Percentiles rank a stretch among this genome's conserved stretches.
Evolutionary conservation across 495 filamentous ascomycete genomes (phyloP).

Genomic region (Lepraria neglecta): DNA sequence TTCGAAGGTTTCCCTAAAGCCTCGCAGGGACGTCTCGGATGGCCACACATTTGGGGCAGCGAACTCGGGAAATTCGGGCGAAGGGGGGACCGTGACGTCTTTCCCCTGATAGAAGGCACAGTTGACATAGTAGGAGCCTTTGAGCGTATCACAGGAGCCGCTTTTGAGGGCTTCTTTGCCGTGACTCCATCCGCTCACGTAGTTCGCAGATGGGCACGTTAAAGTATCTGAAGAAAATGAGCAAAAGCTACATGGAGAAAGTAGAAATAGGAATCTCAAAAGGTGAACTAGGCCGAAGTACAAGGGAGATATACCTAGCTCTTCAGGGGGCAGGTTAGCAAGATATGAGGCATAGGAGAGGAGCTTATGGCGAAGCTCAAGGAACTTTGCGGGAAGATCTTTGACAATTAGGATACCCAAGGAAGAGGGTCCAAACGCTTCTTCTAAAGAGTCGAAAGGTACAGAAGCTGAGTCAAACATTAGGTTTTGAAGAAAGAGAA

Average conservation of each 20-base stretch:
- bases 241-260: background rate
- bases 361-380: conserved; percentile 58
- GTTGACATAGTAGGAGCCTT: conserved; percentile 96
- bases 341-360: conserved; percentile 86
- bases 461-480: conserved; percentile 53
- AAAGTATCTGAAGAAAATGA: conserved; percentile 37
- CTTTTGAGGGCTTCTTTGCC: conserved; percentile 79
- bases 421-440: conserved; percentile 86
- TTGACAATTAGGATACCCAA: conserved; percentile 90
- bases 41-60: conserved; percentile 85
- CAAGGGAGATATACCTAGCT: conserved; percentile 55
- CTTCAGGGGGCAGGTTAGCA: conserved; percentile 65
- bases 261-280: too few species aligned
- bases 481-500: conserved; percentile 25
- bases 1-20: conserved; percentile 65
- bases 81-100: conserved; percentile 53
- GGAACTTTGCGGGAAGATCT: conserved; percentile 67
- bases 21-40: conserved; percentile 53
- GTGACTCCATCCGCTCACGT: conserved; percentile 67
- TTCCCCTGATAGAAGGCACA: conserved; percentile 84
- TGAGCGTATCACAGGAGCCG: conserved; percentile 83
- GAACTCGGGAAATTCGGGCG: conserved; percentile 57
- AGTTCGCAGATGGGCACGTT: conserved; percentile 45
- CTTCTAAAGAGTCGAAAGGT: conserved; percentile 64
- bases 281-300: too few species aligned